Base-by-base conservation (phyloP, 129 eudicot genomes). In the Tagetes erecta region DNA sequence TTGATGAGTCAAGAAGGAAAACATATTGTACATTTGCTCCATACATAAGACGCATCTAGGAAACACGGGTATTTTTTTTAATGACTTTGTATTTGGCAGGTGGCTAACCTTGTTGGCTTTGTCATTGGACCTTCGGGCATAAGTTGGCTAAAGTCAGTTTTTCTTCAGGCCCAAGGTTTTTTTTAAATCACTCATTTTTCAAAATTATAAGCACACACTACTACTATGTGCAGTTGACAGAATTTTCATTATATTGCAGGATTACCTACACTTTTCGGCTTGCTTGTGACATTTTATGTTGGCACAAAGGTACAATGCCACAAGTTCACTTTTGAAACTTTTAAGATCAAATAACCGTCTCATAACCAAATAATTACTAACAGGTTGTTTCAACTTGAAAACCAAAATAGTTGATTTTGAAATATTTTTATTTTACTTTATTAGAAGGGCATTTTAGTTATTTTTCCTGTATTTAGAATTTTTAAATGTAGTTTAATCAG, bases 91-190 rank as follows among this genome's bases (percentile, higher is more conserved):
- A 5, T 79, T 42, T 14, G 76, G 81, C 96, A 93, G 97, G 95
- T 93, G 70, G 97, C 98, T 39, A 93, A 93, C 80, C 98, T 93
- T 76, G 89, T 93, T 41, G 98, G 98, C 49, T 93, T 90, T 80
- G 97, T 93, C 30, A 87, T 93, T 73, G 98, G 98, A 77, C 93
- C 98, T 44, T 93, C 98, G 3, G 93, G 98, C 78, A 81, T 93
- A 50, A 86, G 83, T 47, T 93, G 95, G 96, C 69, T 93, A 85
- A 80, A 82, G 57, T 84, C 88, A 30, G 85, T 77, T 34, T 91
- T 91, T 80, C 87, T 91, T 70, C 86, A 77, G 68, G 70, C 77
- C 44, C 83, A 86, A 91, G 95, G 97, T 91, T 60, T 73, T 66
- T 70, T 35, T 66, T 83, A 64, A 11, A 74, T 49, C 20, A 31